These are phyloP conservation scores for Cryptococcus sp. DNA, from an alignment of 1,284 basidiomycete genomes.

Conservation along the genomic window DNA sequence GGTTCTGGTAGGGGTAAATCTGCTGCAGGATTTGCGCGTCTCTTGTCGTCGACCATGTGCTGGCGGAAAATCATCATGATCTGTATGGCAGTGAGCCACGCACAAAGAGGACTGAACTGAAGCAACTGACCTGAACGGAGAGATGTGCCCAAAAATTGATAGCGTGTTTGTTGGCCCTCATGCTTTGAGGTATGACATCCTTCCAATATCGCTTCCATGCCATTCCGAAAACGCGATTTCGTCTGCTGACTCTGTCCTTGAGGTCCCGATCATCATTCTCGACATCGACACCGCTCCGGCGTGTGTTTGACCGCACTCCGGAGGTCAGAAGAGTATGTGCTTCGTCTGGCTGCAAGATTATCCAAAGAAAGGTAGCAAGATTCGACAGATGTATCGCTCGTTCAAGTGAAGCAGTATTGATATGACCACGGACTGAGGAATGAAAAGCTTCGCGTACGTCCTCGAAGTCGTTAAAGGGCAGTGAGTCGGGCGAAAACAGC, in stretches of 20 bases:
- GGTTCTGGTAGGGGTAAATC: neutral
- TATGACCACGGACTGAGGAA: slow-evolving; percentile 3
- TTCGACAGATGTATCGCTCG: slow-evolving; percentile 20
- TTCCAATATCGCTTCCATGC: slow-evolving; percentile 37
- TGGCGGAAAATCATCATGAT: slow-evolving; percentile 5
- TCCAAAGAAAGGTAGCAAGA: slow-evolving; percentile 27
- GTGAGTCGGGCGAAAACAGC: slow-evolving; percentile 17
- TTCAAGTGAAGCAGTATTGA: slow-evolving; percentile 8
- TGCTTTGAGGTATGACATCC: slow-evolving; percentile 17
- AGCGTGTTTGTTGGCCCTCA: slow-evolving; percentile 13
- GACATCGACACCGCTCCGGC: neutral
- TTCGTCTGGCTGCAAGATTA: slow-evolving; percentile 26
- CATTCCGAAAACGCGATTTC: slow-evolving; percentile 18
- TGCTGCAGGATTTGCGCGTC: neutral
- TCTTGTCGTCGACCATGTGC: neutral
- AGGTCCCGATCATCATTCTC: neutral
- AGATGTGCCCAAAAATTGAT: slow-evolving; percentile 34
- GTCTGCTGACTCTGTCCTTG: slow-evolving; percentile 8
- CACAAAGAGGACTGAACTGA: neutral
- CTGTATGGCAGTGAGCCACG: slow-evolving; percentile 5
- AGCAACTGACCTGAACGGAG: slow-evolving; percentile 24
- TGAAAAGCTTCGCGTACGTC: slow-evolving; percentile 16
- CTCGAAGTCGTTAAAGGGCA: slow-evolving; percentile 15
- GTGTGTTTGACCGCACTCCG: neutral
- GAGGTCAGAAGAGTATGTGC: slow-evolving; percentile 12